Percentiles rank a stretch among this genome's conserved stretches.
phyloP scores from a whole-genome alignment of 2,329 filamentous ascomycete genomes.

The Sporothrix protearum region DNA sequence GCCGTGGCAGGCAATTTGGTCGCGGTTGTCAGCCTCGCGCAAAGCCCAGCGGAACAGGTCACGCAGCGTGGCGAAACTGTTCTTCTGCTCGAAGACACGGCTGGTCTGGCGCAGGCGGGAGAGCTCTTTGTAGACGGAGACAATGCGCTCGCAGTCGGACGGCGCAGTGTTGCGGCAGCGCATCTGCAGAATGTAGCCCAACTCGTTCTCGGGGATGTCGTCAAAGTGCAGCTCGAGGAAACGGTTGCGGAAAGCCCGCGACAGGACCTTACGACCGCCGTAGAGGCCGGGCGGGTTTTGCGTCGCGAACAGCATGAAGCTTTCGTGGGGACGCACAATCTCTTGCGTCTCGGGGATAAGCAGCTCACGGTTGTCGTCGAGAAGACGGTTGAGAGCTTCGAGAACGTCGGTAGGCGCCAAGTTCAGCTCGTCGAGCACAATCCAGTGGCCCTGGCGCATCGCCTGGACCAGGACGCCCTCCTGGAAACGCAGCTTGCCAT shows the following conservation, averaged over 20 bases:
- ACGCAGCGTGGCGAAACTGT: constrained; percentile 91
- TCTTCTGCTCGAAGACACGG: constrained; percentile 92
- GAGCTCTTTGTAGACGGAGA: constrained; percentile 89
- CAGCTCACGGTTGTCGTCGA: constrained; percentile 95
- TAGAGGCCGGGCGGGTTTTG: constrained; percentile 96
- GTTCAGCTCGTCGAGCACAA: constrained; percentile 96
- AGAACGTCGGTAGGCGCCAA: constrained; percentile 94
- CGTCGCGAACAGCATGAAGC: constrained; percentile 97
- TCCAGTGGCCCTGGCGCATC: constrained; percentile 91
- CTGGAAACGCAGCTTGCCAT: constrained; percentile 84
- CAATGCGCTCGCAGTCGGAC: constrained; percentile 86
- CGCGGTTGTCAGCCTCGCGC: constrained; percentile 75
- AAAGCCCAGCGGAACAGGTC: constrained; percentile 96
- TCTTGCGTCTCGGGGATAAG: constrained; percentile 97
- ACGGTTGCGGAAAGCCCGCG: constrained; percentile 90
- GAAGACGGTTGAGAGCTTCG: constrained; percentile 87
- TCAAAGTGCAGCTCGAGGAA: constrained; percentile 98
- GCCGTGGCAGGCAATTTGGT: constrained; percentile 85
- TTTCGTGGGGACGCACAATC: constrained; percentile 82
- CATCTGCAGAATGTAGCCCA: constrained; percentile 86
- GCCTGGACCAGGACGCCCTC: constrained; percentile 93
- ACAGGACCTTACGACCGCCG: constrained; percentile 88
- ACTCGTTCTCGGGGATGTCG: constrained; percentile 91
- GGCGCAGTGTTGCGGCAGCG: constrained; percentile 82
- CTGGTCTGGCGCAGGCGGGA: constrained; percentile 85